Evolutionary conservation across 176 grass and related monocot genomes (phyloP), one percentile per base, ranked within the genome.

Genomic region (Melocanna baccifera): DNA sequence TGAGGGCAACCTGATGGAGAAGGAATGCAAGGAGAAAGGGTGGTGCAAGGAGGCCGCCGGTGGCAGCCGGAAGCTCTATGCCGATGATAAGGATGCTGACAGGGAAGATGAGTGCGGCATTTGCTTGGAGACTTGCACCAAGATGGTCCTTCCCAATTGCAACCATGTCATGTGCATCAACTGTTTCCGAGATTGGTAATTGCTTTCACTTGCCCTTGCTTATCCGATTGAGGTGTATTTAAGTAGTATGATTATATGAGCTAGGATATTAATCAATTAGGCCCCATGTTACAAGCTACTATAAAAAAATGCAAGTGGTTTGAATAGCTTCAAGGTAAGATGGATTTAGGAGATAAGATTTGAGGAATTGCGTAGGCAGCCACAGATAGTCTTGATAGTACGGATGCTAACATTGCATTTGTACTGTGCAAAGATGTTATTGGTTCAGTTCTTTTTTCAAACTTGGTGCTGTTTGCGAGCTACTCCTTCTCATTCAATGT

Each of bases 121-220:
- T 87, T 99, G 93, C 84, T 65, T 99, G 87, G 96, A 99, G 85
- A 85, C 88, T 41, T 92, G 92, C 87, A 96, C 93, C 88, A 99
- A 95, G 87, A 90, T 99, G 88, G 96, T 99, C 36, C 91, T 99
- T 22, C 93, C 96, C 19, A 90, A 83, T 76, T 98, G 96, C 92
- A 98, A 89, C 78, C 96, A 98, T 70, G 87, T 89, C 76, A 93
- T 98, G 96, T 98, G 96, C 85, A 92, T 99, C 62, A 96, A 96
- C 77, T 99, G 96, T 89, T 99, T 92, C 50, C 89, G 89, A 47
- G 91, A 99, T 82, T 99, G 96, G 96, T 99, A 88, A 91, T 70
- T 69, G 30, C 66, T 73, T 37, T 4, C 57, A 26, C 37, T 15
- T 80, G 0, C 84, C 58, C 81, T 76, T 56, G 85, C 81, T 76